Evolutionary conservation across 371 early-diverging fungal species (phyloP), one percentile per base, ranked within the genome.

Genomic region (Chytridium lagenaria): DNA sequence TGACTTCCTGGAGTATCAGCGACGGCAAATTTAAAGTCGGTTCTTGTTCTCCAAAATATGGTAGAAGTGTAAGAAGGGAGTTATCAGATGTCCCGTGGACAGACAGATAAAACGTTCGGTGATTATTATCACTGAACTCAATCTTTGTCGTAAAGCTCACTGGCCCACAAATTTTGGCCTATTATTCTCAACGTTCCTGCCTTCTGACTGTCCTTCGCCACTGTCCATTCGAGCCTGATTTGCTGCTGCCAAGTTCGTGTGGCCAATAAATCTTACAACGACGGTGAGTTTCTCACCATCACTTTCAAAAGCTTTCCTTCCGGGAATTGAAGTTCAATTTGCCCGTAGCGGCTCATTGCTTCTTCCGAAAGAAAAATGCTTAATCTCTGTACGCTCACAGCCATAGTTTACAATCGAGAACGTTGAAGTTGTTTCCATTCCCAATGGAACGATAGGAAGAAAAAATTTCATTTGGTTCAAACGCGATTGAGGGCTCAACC

Each of bases 401-500:
- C 85, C 85, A 50, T 80, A 78, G 73, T 85, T 85, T 30, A 82
- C 72, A 36, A 85, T 77, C 1, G 71, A 80, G 67, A 85, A 81
- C 0, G 80, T 71, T 2, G 77, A 68, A 2, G 69, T 68, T 15
- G 73, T 51, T 67, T 78, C 80, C 1, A 40, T 59, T 1, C 81
- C 83, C 0, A 73, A 34, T 7, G 83, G 82, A 1, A 73, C 73
- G 30, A 82, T 74, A 1, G 83, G 83, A n/a, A 85, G n/a, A 55
- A 64, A 79, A 83, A 2, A 85, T 59, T 66, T 85, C 85, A 23
- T 81, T 78, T 5, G 85, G 85, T 10, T 81, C 80, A 59, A 85
- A 83, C 0, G 80, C 79, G 22, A 85, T 68, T 0, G 82, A 79
- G 1, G 85, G 85, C 72, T 83, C 83, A 26, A 82, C 81, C 1